Base-by-base conservation (phyloP, 208 protist species). In the Leishmania lainsoni region DNA sequence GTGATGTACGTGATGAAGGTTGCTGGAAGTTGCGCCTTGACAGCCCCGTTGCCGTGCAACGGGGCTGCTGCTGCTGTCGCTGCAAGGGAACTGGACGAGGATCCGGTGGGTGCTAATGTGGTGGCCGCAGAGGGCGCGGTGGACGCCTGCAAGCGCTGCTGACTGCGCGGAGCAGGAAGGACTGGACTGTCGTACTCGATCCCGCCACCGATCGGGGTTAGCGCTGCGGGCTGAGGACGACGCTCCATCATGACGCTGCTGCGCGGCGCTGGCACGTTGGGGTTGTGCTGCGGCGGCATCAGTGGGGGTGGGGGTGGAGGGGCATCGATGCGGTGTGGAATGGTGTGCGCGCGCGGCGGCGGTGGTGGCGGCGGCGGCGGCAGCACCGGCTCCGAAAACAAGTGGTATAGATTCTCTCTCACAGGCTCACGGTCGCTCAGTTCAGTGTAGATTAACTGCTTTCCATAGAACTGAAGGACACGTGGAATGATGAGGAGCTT, bases 381-480 rank as follows among this genome's bases (percentile, higher is more conserved):
- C 61, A 77, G 61, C 6, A 42, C 61, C 2, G 81, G 51, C 6
- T 80, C 70, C 45, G 72, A 73, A 52, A 78, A 29, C 3, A 89
- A 76, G 32, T 72, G 63, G 75, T 87, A 83, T 2, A 81, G 32
- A 63, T 84, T 84, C 68, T 82, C 81, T 35, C 81, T 83, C 42
- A 59, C 54, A 42, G 93, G 93, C 74, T 88, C 80, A 29, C 83
- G 86, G 65, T 93, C 88, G 75, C 92, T 95, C 1, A 95, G 81
- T 59, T 91, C 86, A 3, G 81, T 87, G 81, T 87, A 88, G 71
- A 95, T 93, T 52, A 93, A 87, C n/a, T 92, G 77, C 45, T 87
- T 86, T 8, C 85, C 85, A 79, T 90, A 88, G 83, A 95, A 95
- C 72, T 94, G 87, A 2, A 94, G 75, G n/a, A 91, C 86, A 16